Evolutionary conservation across 331 rosid species (phyloP), one percentile per base, ranked within the genome.

Genomic region (Arachis monticola): DNA sequence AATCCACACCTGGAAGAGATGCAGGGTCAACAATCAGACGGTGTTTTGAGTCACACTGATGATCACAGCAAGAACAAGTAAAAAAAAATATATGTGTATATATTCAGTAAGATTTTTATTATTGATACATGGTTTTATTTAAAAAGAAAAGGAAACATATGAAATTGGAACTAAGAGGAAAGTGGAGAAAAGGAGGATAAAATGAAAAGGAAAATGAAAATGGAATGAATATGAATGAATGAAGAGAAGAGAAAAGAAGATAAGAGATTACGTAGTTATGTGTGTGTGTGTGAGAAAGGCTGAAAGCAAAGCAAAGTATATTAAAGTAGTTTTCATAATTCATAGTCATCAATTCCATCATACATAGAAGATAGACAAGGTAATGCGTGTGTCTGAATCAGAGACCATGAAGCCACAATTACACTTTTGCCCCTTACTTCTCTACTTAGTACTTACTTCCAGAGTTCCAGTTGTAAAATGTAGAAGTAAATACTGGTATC

Each of bases 1-100:
- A 55, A 51, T 51, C 31, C 60, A 55, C 30, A 55, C 60, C 60
- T 55, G 60, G 60, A 55, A 55, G 3, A 55, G 58, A 52, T 52
- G 58, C 58, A 52, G 7, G 51, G 51, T 5, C 58, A 52, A 52
- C 27, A 13, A 13, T 14, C 7, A 55, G 12, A 52, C 6, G 58
- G 17, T 52, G 60, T n/a, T 13, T 51, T 52, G 22, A 55, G 60
- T 14, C 5, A 55, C 56, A 5, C 8, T 27, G 59, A 53, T 27
- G 59, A 53, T 53, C 59, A 5, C 60, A 55, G 60, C 60, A 55
- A 55, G 9, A 55, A 55, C 30, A 27, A 27, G 30, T 27, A 27
- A 27, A 27, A 27, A 27, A 27, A 27, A 27, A 27, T 27, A 27
- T 27, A 27, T 27, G 30, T 27, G 0, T 38, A 38, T 38, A 38